Evolutionary conservation across 352 stramenopile species (phyloP), one percentile per base, ranked within the genome.

Genomic region (Pythium dissotocum): DNA sequence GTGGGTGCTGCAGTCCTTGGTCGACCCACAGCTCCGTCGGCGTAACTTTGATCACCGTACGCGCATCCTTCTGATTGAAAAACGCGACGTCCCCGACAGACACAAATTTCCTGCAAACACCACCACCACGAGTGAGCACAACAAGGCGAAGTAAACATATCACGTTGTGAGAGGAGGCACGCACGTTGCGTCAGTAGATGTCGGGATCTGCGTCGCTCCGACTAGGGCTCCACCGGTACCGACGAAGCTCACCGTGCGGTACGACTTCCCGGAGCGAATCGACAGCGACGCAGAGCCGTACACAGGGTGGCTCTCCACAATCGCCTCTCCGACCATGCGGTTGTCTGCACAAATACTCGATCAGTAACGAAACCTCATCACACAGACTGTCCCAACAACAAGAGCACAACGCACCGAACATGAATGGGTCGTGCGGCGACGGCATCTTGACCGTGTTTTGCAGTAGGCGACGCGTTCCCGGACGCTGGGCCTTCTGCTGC

Each of bases 271-370:
- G 1, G 81, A 89, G 21, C 71, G 67, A 67, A 89, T 83, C 2
- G 78, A 78, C 7, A 89, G 65, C 6, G 81, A 85, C 13, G 78
- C 81, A 3, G 81, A 80, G 12, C 79, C 79, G 60, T 87, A 85
- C 26, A 84, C 73, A 7, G 81, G 81, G 53, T 89, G 81, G 62
- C 70, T 87, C 51, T 83, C 59, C 40, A 89, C 74, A 21, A 75
- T 76, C 14, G 85, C 77, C 51, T 85, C 71, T 1, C 81, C 81
- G 7, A 89, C 75, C 52, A 89, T 75, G n/a, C 80, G 78, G 35
- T 87, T 89, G 54, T 89, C 81, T 89, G 36, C 9, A 38, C 40
- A 18, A 44, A 44, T 4, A 42, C 51, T 56, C 6, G 14, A 14
- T 38, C 21, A 40, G n/a, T n/a, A n/a, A n/a, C n/a, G n/a, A n/a